These are phyloP conservation scores for Cavenderia fasciculata DNA, from an alignment of 78 protist genomes.

Conservation along the genomic window DNA sequence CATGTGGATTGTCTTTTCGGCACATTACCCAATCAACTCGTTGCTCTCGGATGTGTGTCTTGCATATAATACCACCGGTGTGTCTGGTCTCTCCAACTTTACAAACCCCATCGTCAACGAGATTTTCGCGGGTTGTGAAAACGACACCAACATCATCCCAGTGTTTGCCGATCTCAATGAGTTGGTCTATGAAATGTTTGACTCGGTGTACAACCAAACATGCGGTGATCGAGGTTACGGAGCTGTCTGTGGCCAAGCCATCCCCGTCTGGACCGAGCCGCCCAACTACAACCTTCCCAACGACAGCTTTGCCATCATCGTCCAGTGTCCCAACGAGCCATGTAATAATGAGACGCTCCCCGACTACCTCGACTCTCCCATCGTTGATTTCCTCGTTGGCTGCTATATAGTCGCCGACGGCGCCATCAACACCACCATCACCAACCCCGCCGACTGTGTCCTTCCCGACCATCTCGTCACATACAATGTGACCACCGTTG, in stretches of 20 bases:
- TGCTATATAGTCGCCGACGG: neutral
- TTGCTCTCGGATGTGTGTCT: slow-evolving; percentile 31
- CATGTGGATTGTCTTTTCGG: slow-evolving; percentile 72
- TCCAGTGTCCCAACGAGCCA: neutral
- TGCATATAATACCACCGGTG: slow-evolving; percentile 12
- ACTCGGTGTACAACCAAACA: neutral
- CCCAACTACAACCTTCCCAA: neutral
- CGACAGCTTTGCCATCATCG: neutral
- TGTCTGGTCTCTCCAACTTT: neutral
- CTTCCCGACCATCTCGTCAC: neutral
- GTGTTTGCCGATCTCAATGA: neutral
- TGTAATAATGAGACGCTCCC: neutral
- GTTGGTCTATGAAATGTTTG: neutral
- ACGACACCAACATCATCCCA: neutral
- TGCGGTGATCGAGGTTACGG: neutral
- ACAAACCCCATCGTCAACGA: slow-evolving; percentile 22
- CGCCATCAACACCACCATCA: no score
- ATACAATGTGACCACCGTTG: neutral
- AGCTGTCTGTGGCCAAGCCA: neutral
- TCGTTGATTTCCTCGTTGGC: neutral
- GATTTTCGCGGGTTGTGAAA: slow-evolving; percentile 32
- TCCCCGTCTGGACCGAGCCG: neutral
- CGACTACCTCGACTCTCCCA: neutral
- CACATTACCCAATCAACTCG: slow-evolving; percentile 59
- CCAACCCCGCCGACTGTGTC: neutral